Conservation (phyloP, 139 green algal genomes). For the Auxenochlorella pyrenoidosa region DNA sequence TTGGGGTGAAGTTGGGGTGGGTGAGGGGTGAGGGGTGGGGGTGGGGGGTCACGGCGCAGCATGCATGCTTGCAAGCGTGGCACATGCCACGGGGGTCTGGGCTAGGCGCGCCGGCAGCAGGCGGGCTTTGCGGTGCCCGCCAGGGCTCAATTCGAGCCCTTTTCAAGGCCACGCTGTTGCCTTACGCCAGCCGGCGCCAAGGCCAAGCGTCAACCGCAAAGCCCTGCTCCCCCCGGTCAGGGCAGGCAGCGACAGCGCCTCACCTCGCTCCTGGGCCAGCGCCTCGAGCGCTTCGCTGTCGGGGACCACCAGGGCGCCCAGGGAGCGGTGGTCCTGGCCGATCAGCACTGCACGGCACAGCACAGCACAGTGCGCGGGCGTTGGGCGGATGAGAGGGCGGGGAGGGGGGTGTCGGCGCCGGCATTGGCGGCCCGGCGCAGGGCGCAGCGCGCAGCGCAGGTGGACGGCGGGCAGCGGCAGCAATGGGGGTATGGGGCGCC, state of each 20-base stretch:
- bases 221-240: too few relatives aligned
- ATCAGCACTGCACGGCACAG: conserved; percentile 71
- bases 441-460: too few relatives aligned
- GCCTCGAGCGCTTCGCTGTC: conserved; percentile 60
- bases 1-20: neutral
- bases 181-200: too few relatives aligned
- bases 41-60: neutral
- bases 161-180: too few relatives aligned
- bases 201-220: too few relatives aligned
- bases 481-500: neutral
- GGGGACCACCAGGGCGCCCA: conserved; percentile 77
- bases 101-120: too few relatives aligned
- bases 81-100: neutral
- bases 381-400: neutral
- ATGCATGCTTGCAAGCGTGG: neutral
- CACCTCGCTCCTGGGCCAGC: conserved; percentile 61
- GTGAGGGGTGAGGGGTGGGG: neutral
- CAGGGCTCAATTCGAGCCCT: too few relatives aligned
- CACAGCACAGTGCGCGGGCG: neutral
- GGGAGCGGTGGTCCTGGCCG: conserved; percentile 63
- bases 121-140: too few relatives aligned
- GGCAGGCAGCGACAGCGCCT: neutral
- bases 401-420: too few relatives aligned
- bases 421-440: too few relatives aligned
- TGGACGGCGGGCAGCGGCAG: neutral